Conservation (phyloP, 1,284 basidiomycete genomes). For the Taiwanofungus camphoratus region DNA sequence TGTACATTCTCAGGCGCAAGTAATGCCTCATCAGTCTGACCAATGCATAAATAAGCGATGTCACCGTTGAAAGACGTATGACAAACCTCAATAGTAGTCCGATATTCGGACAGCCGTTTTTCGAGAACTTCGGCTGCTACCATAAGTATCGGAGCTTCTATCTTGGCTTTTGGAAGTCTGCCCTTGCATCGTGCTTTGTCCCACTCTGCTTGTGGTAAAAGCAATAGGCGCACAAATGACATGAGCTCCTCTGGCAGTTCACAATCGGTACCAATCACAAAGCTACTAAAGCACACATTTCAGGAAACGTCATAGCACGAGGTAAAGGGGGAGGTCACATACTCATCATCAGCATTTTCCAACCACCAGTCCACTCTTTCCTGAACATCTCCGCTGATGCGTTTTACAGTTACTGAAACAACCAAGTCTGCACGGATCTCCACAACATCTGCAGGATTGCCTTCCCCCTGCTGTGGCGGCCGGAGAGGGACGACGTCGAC, state of each 20-base stretch:
- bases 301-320: conserved; percentile 2
- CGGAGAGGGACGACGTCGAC: conserved; percentile 71
- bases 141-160: conserved; percentile 44
- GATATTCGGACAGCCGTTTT: conserved; percentile 50
- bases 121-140: conserved; percentile 46
- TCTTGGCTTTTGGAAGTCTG: conserved; percentile 74
- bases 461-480: conserved; percentile 31
- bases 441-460: conserved; percentile 86
- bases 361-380: conserved; percentile 88
- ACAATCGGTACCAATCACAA: conserved; percentile 52
- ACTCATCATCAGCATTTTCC: conserved; percentile 89
- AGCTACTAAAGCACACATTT: conserved; percentile 39
- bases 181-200: conserved; percentile 57
- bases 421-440: conserved; percentile 82
- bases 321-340: conserved; percentile 34
- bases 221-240: conserved; percentile 68
- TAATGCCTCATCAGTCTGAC: conserved; percentile 52
- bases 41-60: conserved; percentile 7
- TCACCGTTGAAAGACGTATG: background rate
- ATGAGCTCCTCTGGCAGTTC: conserved; percentile 61
- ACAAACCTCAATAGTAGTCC: conserved; percentile 50
- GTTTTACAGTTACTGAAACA: conserved; percentile 42
- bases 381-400: conserved; percentile 26
- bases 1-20: conserved; percentile 24
- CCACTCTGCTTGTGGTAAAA: conserved; percentile 60